Percentiles rank a stretch among this genome's conserved stretches.
These are phyloP conservation scores for Mortierella sp. DNA, from an alignment of 371 early-diverging fungal genomes.

Conservation along the genomic window DNA sequence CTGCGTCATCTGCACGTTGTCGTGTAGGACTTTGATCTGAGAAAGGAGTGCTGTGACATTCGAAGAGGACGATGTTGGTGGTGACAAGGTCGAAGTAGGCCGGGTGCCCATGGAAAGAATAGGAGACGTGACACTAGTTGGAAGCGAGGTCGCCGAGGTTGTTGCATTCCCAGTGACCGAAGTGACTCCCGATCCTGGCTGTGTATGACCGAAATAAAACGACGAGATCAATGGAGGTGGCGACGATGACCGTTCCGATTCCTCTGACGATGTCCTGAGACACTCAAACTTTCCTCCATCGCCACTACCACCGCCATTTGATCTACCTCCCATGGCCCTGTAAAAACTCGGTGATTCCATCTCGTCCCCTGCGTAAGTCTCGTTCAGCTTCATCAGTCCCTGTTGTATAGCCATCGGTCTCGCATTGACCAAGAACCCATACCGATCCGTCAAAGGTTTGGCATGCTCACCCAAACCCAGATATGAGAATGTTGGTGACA, in stretches of 20 bases:
- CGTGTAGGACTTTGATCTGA: slow-evolving; percentile 57
- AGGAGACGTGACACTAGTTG: slow-evolving; percentile 39
- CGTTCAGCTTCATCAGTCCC: slow-evolving; percentile 48
- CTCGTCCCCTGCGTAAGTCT: slow-evolving; percentile 38
- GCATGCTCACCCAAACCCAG: slow-evolving; percentile 16
- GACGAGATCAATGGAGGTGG: slow-evolving; percentile 25
- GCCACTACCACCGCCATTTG: not conserved
- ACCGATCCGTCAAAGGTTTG: slow-evolving; percentile 54
- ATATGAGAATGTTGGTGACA: slow-evolving; percentile 41
- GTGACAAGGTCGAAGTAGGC: slow-evolving; percentile 51
- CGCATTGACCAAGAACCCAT: slow-evolving; percentile 52
- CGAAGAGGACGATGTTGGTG: slow-evolving; percentile 39
- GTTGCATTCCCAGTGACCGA: slow-evolving; percentile 29
- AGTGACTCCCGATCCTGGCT: slow-evolving; percentile 5
- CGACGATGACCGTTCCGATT: slow-evolving; percentile 23
- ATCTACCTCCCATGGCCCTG: not conserved
- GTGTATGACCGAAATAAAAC: slow-evolving; percentile 30
- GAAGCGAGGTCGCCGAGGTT: slow-evolving; percentile 21
- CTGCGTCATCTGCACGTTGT: slow-evolving; percentile 51
- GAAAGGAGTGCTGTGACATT: slow-evolving; percentile 51
- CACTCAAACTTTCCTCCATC: slow-evolving; percentile 22
- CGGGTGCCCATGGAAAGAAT: slow-evolving; percentile 47
- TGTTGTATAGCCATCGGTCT: slow-evolving; percentile 56
- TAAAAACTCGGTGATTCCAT: slow-evolving; percentile 24
- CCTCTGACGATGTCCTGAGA: slow-evolving; percentile 27